Conservation (phyloP, 352 stramenopile species). For the Globisporangium viniferum region DNA sequence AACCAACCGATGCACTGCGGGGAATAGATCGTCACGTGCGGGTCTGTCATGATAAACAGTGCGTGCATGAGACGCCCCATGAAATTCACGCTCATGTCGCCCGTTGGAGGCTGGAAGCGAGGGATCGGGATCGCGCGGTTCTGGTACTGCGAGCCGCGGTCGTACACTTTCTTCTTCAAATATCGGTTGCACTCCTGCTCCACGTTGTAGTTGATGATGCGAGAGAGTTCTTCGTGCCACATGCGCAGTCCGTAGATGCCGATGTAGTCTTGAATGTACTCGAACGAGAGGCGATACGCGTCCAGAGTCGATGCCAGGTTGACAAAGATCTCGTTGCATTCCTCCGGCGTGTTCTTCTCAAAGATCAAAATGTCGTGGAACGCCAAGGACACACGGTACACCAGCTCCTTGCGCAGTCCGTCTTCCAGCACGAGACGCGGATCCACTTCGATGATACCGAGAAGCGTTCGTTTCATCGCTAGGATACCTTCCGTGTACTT, state of each 20-base stretch:
- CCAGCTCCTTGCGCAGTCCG: conserved; percentile 92
- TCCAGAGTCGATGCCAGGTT: conserved; percentile 85
- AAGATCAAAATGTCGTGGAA: conserved; percentile 88
- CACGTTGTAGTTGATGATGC: conserved; percentile 96
- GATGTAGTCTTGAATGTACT: conserved; percentile 97
- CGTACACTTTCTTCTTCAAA: conserved; percentile 93
- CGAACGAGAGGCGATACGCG: conserved; percentile 88
- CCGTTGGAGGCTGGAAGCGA: conserved; percentile 80
- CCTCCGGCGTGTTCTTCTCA: conserved; percentile 78
- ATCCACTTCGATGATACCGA: conserved; percentile 94
- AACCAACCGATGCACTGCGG: conserved; percentile 93
- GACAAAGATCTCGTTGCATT: conserved; percentile 84
- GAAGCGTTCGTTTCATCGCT: conserved; percentile 92
- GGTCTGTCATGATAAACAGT: conserved; percentile 92
- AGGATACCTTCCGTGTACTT: conserved; percentile 95
- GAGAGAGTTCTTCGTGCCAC: conserved; percentile 93
- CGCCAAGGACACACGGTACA: conserved; percentile 84
- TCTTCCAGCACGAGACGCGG: conserved; percentile 92
- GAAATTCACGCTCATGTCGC: conserved; percentile 90
- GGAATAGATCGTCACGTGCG: conserved; percentile 90
- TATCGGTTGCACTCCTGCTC: conserved; percentile 95
- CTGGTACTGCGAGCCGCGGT: conserved; percentile 88
- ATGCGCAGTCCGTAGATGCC: conserved; percentile 93
- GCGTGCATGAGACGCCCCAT: conserved; percentile 92
- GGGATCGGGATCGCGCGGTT: conserved; percentile 92